These are phyloP conservation scores for Asterella californica DNA, from an alignment of 225 moss, liverwort and hornwort genomes.

Conservation along the genomic window DNA sequence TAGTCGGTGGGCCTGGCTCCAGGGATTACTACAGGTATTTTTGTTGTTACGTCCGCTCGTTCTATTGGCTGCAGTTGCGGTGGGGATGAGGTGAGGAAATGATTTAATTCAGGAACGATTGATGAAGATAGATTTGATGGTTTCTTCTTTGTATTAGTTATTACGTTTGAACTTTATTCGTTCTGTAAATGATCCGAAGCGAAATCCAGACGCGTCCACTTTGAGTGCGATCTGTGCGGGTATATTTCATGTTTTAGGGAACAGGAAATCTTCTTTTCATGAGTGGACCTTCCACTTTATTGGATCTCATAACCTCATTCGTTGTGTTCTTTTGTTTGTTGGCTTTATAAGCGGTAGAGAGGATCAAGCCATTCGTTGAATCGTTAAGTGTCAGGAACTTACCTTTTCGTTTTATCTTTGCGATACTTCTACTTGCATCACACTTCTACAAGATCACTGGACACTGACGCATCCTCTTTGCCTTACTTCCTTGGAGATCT, in stretches of 20 bases:
- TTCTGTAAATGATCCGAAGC: neutral
- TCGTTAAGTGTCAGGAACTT: too few species aligned
- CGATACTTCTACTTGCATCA: too few species aligned
- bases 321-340: neutral
- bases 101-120: neutral
- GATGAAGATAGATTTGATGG: neutral
- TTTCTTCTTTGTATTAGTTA: neutral
- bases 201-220: neutral
- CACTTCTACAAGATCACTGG: too few species aligned
- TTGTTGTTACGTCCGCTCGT: too few species aligned
- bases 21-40: too few species aligned
- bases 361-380: too few species aligned
- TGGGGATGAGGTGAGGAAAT: too few species aligned
- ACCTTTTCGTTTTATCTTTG: too few species aligned
- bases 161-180: neutral
- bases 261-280: neutral
- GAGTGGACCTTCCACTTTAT: neutral
- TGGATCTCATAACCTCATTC: neutral
- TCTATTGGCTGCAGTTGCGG: neutral
- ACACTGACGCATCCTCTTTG: too few species aligned
- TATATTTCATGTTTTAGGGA: slow-evolving; percentile 9
- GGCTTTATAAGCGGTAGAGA: neutral
- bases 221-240: neutral
- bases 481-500: too few species aligned
- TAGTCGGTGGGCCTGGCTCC: too few species aligned